These are phyloP conservation scores for Metschnikowia lochheadii DNA, from an alignment of 805 yeast genomes.

Conservation along the genomic window DNA sequence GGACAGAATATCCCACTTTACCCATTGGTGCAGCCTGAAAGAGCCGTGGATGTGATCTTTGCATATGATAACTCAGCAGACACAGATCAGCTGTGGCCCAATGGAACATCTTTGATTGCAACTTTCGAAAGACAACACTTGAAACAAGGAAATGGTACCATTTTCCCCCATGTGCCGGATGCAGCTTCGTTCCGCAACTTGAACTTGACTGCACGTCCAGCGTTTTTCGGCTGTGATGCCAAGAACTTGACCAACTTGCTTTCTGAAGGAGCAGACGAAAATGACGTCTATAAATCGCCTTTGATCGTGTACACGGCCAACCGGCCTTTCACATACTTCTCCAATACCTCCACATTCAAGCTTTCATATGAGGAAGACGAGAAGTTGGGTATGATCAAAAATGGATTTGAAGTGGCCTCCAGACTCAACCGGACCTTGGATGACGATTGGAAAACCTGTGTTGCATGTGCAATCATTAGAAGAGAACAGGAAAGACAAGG, in stretches of 20 bases:
- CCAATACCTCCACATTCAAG: conserved; percentile 28
- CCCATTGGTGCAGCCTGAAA: conserved; percentile 35
- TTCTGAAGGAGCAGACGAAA: conserved; percentile 10
- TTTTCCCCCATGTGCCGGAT: conserved; percentile 27
- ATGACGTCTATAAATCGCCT: conserved; percentile 18
- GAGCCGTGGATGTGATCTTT: conserved; percentile 39
- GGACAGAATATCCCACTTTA: conserved; percentile 38
- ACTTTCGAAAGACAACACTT: conserved; percentile 31
- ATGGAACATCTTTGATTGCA: conserved; percentile 36
- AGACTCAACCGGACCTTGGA: conserved; percentile 61
- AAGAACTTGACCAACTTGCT: conserved; percentile 21
- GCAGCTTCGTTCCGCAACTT: conserved; percentile 17
- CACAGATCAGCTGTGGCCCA: conserved; percentile 38
- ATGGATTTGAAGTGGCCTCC: conserved; percentile 27
- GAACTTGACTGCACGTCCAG: conserved; percentile 22
- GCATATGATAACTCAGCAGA: conserved; percentile 37
- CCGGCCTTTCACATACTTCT: conserved; percentile 26
- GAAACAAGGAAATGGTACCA: conserved; percentile 23
- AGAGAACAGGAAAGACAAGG: conserved; percentile 70
- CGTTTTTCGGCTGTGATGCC: conserved; percentile 28
- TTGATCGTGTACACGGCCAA: conserved; percentile 29
- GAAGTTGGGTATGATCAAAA: conserved; percentile 22
- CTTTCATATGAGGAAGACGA: conserved; percentile 23
- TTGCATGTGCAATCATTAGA: conserved; percentile 79
- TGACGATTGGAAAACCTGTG: conserved; percentile 64